Conservation (phyloP, 2,329 filamentous ascomycete genomes). For the Ophiocordyceps sinensis region DNA sequence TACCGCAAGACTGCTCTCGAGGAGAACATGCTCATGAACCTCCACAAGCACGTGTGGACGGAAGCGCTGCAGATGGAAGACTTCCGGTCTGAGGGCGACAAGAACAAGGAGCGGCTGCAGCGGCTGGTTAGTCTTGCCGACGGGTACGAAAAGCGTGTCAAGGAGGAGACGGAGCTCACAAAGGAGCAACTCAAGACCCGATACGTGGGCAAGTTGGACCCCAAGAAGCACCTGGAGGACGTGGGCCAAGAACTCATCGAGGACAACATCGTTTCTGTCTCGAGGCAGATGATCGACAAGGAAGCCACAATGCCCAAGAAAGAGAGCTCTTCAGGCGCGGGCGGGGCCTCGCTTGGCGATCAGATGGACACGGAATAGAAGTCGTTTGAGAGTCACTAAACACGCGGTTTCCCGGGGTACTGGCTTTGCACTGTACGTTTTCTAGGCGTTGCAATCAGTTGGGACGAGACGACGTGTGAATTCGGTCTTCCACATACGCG, state of each 20-base stretch:
- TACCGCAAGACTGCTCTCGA: conserved; percentile 95
- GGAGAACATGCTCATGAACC: conserved; percentile 99
- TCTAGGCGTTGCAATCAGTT: conserved; percentile 16
- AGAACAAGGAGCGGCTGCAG: conserved; percentile 80
- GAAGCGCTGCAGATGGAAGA: conserved; percentile 95
- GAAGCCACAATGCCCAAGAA: conserved; percentile 83
- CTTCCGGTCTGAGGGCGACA: conserved; percentile 69
- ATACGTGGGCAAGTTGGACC: conserved; percentile 97
- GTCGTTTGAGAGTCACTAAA: conserved; percentile 12
- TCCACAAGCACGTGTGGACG: conserved; percentile 99
- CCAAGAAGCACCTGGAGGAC: conserved; percentile 97
- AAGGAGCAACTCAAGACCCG: conserved; percentile 97
- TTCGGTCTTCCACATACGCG: neutral
- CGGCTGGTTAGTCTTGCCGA: conserved; percentile 81
- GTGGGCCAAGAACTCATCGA: conserved; percentile 95
- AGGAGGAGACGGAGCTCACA: conserved; percentile 93
- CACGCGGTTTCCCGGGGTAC: conserved; percentile 7
- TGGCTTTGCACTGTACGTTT: conserved; percentile 15
- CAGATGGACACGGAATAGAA: conserved; percentile 59
- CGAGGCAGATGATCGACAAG: conserved; percentile 98
- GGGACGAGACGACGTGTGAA: conserved; percentile 10
- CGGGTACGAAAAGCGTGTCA: conserved; percentile 96
- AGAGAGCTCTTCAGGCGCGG: conserved; percentile 31
- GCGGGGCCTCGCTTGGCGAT: conserved; percentile 39
- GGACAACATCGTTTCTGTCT: conserved; percentile 98